Percentiles rank a stretch among this genome's conserved stretches.
Evolutionary conservation across 768 basidiomycete genomes (phyloP).

Genomic region (Tricholoma furcatifolium): DNA sequence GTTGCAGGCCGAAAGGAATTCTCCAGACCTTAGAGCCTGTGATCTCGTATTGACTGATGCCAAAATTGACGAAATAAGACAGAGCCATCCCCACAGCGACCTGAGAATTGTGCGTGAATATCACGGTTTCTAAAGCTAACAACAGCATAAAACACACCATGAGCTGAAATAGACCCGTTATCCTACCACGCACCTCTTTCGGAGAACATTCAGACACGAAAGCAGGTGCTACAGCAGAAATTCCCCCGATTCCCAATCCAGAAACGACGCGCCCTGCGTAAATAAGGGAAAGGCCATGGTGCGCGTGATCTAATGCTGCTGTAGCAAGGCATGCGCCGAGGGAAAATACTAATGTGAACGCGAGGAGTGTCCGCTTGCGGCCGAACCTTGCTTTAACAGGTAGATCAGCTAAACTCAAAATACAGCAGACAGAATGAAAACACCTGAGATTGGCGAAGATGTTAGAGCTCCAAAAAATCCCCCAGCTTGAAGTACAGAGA

Average conservation of each 20-base stretch:
- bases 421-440: background rate
- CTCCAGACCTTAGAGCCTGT: constrained; percentile 56
- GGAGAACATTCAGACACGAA: constrained; percentile 88
- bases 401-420: background rate
- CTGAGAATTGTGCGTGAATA: constrained; percentile 16
- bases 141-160: constrained; percentile 44
- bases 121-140: background rate
- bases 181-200: constrained; percentile 80
- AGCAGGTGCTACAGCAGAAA: constrained; percentile 78
- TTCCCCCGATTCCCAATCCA: constrained; percentile 82
- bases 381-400: constrained; percentile 55
- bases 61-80: constrained; percentile 77
- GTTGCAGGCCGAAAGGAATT: constrained; percentile 72
- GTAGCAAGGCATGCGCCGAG: constrained; percentile 81
- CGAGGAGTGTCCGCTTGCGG: constrained; percentile 60
- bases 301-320: constrained; percentile 45
- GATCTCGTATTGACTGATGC: constrained; percentile 41
- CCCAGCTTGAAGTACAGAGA: constrained; percentile 84
- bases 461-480: constrained; percentile 85
- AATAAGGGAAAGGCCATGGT: constrained; percentile 63
- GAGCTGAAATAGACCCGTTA: constrained; percentile 85
- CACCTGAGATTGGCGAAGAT: constrained; percentile 69
- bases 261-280: constrained; percentile 80
- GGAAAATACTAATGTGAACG: constrained; percentile 61
- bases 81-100: constrained; percentile 82